phyloP scores from a whole-genome alignment of 306 rosid species.

The Corylus heterophylla region DNA sequence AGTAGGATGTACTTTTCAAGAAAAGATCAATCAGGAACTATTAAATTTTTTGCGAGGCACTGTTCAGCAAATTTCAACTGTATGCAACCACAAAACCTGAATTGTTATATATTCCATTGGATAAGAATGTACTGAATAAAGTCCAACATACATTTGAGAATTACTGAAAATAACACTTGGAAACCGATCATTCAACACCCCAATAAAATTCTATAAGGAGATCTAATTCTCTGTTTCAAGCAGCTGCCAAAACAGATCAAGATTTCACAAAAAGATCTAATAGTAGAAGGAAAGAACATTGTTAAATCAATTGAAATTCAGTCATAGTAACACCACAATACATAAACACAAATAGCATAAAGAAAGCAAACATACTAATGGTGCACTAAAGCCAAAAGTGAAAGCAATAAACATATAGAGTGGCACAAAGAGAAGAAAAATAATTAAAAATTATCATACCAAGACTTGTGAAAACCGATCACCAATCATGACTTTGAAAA shows the following conservation, averaged over 20 bases:
- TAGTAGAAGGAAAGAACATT: background rate
- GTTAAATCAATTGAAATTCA: background rate
- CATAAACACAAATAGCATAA: background rate
- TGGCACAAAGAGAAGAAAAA: slow-evolving; percentile 4
- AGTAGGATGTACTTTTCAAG: background rate
- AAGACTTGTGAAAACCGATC: slow-evolving; percentile 33
- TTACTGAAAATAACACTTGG: too few relatives aligned
- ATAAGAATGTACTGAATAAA: too few relatives aligned
- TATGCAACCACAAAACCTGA: background rate
- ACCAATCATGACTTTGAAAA: slow-evolving; percentile 64
- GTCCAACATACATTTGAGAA: too few relatives aligned
- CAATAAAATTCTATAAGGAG: too few relatives aligned
- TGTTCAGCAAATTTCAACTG: background rate
- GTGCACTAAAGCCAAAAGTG: background rate
- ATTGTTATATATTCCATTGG: too few relatives aligned
- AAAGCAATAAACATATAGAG: background rate
- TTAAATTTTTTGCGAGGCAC: background rate
- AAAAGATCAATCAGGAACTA: background rate
- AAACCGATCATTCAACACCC: too few relatives aligned
- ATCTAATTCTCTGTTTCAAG: background rate
- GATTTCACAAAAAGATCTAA: background rate
- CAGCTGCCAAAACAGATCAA: background rate
- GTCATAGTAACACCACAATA: background rate
- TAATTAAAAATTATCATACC: slow-evolving; percentile 34
- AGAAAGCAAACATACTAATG: background rate